These are phyloP conservation scores for Didymella pinodella DNA, from an alignment of 2,329 filamentous ascomycete genomes.

Conservation along the genomic window DNA sequence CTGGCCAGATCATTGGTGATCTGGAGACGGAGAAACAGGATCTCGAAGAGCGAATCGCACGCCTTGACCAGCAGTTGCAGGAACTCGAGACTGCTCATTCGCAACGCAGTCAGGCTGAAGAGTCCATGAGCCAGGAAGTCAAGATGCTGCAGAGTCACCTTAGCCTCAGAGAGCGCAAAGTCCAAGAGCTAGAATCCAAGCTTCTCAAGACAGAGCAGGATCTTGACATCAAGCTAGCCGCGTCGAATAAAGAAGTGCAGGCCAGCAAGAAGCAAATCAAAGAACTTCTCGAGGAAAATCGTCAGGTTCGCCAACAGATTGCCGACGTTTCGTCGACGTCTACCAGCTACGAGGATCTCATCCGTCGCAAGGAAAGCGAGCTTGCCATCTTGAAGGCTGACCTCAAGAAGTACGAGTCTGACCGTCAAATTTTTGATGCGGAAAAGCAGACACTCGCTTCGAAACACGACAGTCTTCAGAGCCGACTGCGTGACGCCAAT, in stretches of 20 bases:
- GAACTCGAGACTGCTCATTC: conserved; percentile 75
- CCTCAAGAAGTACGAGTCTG: conserved; percentile 81
- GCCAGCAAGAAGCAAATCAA: conserved; percentile 76
- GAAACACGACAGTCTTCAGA: conserved; percentile 81
- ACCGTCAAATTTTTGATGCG: conserved; percentile 78
- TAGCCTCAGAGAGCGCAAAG: conserved; percentile 85
- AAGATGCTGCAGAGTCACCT: conserved; percentile 92
- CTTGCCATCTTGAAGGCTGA: conserved; percentile 84
- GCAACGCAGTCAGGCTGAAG: conserved; percentile 78
- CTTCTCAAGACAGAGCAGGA: conserved; percentile 88
- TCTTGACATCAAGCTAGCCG: conserved; percentile 81
- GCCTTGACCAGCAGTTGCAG: conserved; percentile 74
- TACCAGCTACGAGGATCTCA: conserved; percentile 92
- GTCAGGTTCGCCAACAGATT: conserved; percentile 82
- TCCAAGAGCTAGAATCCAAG: conserved; percentile 84
- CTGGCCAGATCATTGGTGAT: conserved; percentile 82
- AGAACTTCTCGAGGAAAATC: conserved; percentile 80
- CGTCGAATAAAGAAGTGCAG: conserved; percentile 80
- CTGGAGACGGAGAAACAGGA: conserved; percentile 87
- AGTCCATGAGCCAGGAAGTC: conserved; percentile 80
- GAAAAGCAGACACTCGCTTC: conserved; percentile 75
- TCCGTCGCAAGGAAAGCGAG: conserved; percentile 93
- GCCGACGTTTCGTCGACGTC: conserved; percentile 88
- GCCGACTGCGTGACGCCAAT: conserved; percentile 81
- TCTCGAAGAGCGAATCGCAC: conserved; percentile 70